Conservation (phyloP, 1,139 yeast species). For the Hanseniaspora gamundiae region DNA sequence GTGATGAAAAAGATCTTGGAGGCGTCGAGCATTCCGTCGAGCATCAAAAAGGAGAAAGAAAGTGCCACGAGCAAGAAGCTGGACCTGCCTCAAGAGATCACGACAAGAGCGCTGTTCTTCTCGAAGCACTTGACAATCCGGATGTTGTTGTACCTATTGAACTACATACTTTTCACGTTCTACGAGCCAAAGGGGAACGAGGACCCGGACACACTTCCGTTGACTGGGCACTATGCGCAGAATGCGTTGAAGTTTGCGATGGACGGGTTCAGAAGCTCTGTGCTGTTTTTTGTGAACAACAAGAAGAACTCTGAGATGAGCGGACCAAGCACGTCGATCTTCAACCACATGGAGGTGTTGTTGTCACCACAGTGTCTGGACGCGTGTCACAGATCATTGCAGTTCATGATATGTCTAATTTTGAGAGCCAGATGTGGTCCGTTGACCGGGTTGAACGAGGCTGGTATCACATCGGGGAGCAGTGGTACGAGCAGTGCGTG, state of each 20-base stretch:
- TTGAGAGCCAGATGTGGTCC: constrained; percentile 35
- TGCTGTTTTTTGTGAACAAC: constrained; percentile 25
- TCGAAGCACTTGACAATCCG: constrained; percentile 31
- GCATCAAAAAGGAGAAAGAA: constrained; percentile 13
- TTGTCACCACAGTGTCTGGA: constrained; percentile 36
- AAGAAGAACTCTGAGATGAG: constrained; percentile 4
- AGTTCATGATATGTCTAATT: constrained; percentile 39
- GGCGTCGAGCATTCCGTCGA: constrained; percentile 13
- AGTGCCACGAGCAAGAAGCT: constrained; percentile 13
- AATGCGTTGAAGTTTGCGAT: constrained; percentile 29
- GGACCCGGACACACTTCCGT: constrained; percentile 20
- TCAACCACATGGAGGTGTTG: constrained; percentile 32
- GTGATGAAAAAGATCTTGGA: constrained; percentile 25
- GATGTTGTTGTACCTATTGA: constrained; percentile 34
- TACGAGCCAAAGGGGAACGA: constrained; percentile 32
- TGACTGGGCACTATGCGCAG: constrained; percentile 30
- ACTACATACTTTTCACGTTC: constrained; percentile 35
- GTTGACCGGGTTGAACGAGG: constrained; percentile 24
- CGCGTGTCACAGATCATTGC: constrained; percentile 39
- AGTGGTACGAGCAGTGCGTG: constrained; percentile 13
- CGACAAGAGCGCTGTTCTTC: constrained; percentile 28
- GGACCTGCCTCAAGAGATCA: constrained; percentile 24
- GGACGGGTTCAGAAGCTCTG: constrained; percentile 30
- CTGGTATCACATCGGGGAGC: constrained; percentile 13
- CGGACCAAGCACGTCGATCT: constrained; percentile 22